Percentiles rank a stretch among this genome's conserved stretches.
Conservation (phyloP, 2,329 filamentous ascomycete species). For the Paraphaeosphaeria minitans region DNA sequence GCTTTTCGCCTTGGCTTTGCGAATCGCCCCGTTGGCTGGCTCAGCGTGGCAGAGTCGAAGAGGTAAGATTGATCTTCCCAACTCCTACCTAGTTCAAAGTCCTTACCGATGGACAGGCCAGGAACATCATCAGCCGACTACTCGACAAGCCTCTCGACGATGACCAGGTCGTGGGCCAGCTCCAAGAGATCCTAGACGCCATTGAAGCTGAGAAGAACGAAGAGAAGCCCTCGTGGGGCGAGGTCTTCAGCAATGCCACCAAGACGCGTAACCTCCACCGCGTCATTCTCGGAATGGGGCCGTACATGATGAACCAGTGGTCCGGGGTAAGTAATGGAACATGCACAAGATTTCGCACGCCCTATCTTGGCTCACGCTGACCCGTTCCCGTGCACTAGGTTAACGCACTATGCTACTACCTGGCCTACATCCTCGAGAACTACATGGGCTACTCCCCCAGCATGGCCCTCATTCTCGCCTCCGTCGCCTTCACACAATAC, state of each 20-base stretch:
- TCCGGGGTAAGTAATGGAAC: not conserved
- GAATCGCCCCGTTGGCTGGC: conserved; percentile 54
- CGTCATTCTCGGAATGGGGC: conserved; percentile 51
- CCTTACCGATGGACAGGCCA: not conserved
- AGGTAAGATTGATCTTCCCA: conserved; percentile 12
- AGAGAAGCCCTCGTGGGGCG: conserved; percentile 52
- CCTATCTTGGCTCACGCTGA: not conserved
- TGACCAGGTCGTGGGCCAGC: not conserved
- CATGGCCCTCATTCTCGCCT: not conserved
- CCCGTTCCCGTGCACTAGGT: not conserved
- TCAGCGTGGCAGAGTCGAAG: conserved; percentile 53
- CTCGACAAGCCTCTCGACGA: not conserved
- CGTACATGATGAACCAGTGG: conserved; percentile 4
- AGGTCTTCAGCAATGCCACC: conserved; percentile 59
- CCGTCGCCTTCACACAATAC: conserved; percentile 4
- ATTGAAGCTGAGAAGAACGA: conserved; percentile 9
- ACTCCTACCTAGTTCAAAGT: not conserved
- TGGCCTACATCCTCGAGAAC: not conserved
- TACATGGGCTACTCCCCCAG: conserved; percentile 1
- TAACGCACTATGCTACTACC: not conserved
- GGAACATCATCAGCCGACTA: conserved; percentile 19
- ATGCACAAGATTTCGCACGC: too few species aligned
- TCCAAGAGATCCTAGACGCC: not conserved
- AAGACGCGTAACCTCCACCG: conserved; percentile 63
- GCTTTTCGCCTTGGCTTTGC: conserved; percentile 55